phyloP scores from a whole-genome alignment of 1,139 yeast genomes.

The Saccharomyces pastorianus region DNA sequence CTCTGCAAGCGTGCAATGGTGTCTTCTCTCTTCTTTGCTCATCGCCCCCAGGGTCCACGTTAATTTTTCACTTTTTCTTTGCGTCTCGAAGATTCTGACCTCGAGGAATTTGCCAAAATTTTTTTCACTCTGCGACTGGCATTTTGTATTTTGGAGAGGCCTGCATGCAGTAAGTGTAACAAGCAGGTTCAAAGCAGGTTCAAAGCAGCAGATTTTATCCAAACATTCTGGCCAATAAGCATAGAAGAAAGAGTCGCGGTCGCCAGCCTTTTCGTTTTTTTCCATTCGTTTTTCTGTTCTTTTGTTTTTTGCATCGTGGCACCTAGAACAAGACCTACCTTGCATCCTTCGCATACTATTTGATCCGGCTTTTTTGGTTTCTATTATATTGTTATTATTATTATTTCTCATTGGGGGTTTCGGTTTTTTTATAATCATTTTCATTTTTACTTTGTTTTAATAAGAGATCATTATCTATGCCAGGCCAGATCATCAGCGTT shows the following conservation, averaged over 20 bases:
- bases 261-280: background rate
- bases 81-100: conserved; percentile 1
- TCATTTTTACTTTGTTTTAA: background rate
- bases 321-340: background rate
- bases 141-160: too few species aligned
- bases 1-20: background rate
- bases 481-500: conserved; percentile 24
- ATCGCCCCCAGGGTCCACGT: background rate
- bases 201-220: too few species aligned
- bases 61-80: background rate
- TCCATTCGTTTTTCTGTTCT: background rate
- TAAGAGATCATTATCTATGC: conserved; percentile 17
- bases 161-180: too few species aligned
- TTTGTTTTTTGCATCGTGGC: background rate
- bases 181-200: too few species aligned
- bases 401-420: background rate
- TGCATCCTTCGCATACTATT: background rate
- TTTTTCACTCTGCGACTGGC: background rate
- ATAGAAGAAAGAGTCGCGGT: background rate
- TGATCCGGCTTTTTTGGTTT: background rate
- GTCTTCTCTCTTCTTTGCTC: background rate
- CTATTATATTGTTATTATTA: background rate
- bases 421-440: background rate
- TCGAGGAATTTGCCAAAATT: background rate
- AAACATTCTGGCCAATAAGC: background rate